Percentiles rank a stretch among this genome's conserved stretches.
Conservation (phyloP, 345 rosid species). For the Sonneratia alba region DNA sequence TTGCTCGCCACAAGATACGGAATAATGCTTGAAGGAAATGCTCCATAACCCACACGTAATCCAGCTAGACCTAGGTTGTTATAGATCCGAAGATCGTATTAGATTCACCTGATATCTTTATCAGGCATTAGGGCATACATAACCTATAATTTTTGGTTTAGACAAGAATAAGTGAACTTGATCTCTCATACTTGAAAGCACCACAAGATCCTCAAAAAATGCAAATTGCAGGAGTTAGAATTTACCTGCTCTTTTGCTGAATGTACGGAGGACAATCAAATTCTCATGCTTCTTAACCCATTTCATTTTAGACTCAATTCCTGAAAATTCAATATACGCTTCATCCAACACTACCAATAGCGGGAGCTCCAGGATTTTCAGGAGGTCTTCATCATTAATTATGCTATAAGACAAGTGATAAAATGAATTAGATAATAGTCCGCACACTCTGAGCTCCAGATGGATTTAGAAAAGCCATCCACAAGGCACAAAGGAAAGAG, state of each 20-base stretch:
- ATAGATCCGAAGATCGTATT: neutral
- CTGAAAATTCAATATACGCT: conserved; percentile 89
- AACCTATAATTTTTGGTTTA: neutral
- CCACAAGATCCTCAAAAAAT: neutral
- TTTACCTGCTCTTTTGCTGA: conserved; percentile 96
- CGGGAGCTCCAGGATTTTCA: conserved; percentile 72
- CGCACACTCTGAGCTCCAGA: neutral
- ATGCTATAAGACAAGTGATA: conserved; percentile 29
- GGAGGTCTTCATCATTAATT: conserved; percentile 63
- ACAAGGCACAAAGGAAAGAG: neutral
- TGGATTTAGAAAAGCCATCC: neutral
- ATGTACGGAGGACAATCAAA: conserved; percentile 84
- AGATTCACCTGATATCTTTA: neutral
- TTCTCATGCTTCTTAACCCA: conserved; percentile 95
- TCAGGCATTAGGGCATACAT: neutral
- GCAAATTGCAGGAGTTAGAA: neutral
- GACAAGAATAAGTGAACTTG: neutral
- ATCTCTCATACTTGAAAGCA: neutral
- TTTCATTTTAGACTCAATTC: conserved; percentile 69
- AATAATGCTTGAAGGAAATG: conserved; percentile 78
- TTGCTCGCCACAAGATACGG: conserved; percentile 90
- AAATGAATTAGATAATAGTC: neutral
- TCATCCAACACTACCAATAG: conserved; percentile 88
- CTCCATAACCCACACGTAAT: conserved; percentile 88
- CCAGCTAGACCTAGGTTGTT: conserved; percentile 72